A percentile compares a stretch with the other conserved stretches of the same genome.
Evolutionary conservation across 139 green algal genomes (phyloP).

Genomic region (Chlamydomonas schloesseri): DNA sequence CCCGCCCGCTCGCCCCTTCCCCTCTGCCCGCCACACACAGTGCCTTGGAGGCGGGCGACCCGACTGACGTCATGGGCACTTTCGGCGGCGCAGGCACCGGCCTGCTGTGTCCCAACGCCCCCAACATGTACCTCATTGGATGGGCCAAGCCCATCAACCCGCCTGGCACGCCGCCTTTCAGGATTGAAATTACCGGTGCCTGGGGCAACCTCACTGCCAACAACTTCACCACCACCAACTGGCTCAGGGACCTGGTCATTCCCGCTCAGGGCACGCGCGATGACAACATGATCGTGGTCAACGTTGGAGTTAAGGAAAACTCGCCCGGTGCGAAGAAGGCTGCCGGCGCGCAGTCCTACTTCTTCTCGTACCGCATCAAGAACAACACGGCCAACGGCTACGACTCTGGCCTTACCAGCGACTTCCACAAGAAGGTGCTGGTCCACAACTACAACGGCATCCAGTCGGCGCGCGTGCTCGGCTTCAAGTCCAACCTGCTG

Average conservation of each 20-base stretch:
- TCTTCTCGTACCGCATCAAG: too few relatives aligned
- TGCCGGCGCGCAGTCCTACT: too few relatives aligned
- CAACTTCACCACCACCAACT: not conserved
- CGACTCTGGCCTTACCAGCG: not conserved
- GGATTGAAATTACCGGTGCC: too few relatives aligned
- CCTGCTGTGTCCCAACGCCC: constrained; percentile 8
- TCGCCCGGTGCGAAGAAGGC: too few relatives aligned
- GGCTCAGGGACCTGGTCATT: too few relatives aligned
- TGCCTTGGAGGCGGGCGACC: not conserved
- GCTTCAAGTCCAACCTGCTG: not conserved
- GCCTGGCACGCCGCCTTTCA: not conserved
- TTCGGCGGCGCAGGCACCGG: not conserved
- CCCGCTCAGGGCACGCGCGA: not conserved
- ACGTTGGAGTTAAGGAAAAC: too few relatives aligned
- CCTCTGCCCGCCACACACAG: too few relatives aligned
- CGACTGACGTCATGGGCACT: constrained; percentile 28
- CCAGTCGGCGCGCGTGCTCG: not conserved
- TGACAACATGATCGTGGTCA: not conserved
- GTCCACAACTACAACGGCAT: not conserved
- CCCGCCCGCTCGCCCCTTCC: too few relatives aligned
- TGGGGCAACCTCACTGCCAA: not conserved
- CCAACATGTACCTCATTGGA: constrained; percentile 22
- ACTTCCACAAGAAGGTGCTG: not conserved
- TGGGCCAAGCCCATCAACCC: not conserved
- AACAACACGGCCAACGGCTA: not conserved